A percentile compares a stretch with the other conserved stretches of the same genome.
These are phyloP conservation scores for Phenoliferia sp. DNA, from an alignment of 1,284 basidiomycete species.

Conservation along the genomic window DNA sequence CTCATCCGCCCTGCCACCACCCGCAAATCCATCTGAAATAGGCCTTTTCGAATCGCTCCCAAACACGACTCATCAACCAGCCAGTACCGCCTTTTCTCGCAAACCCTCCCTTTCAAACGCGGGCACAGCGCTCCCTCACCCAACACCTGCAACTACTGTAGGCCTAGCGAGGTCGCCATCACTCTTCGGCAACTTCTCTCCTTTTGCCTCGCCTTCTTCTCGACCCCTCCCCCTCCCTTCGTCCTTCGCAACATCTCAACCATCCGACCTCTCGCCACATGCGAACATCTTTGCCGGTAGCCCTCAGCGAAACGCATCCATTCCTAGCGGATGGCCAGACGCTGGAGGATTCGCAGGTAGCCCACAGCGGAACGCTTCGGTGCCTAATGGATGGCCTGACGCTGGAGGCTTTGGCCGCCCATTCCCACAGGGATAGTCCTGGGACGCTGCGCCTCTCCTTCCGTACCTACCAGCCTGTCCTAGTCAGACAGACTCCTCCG, in stretches of 20 bases:
- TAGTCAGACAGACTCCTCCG: too few species aligned
- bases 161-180: not conserved
- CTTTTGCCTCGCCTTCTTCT: not conserved
- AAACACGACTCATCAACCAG: constrained; percentile 2
- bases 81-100: not conserved
- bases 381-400: not conserved
- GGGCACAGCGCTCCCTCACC: not conserved
- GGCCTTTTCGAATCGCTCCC: constrained; percentile 5
- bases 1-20: not conserved
- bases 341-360: not conserved
- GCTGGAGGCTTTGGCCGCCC: not conserved
- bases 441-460: not conserved
- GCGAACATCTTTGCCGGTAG: not conserved
- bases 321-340: not conserved
- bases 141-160: not conserved
- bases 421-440: not conserved
- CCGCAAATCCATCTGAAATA: not conserved
- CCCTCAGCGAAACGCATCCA: not conserved
- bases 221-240: not conserved
- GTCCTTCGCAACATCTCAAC: not conserved
- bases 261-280: not conserved
- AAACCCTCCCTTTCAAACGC: not conserved
- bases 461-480: too few species aligned
- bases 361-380: not conserved
- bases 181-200: constrained; percentile 1